These are phyloP conservation scores for Eucalyptus guilfoylei DNA, from an alignment of 345 rosid genomes.

Conservation along the genomic window DNA sequence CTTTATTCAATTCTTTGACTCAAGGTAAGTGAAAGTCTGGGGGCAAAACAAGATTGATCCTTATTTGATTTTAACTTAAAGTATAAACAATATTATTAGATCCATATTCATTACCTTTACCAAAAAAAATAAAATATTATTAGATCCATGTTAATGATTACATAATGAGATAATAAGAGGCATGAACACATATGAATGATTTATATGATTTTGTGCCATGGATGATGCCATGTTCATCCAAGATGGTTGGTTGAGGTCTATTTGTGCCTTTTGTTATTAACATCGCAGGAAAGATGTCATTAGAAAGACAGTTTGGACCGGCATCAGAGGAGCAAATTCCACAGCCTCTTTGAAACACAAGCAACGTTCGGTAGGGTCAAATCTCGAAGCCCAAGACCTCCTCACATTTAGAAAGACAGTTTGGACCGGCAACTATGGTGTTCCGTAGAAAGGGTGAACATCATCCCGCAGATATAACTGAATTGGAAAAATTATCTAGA, in stretches of 20 bases:
- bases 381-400: background rate
- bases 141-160: background rate
- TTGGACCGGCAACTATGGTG: background rate
- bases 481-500: fast-evolving
- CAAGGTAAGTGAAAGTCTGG: background rate
- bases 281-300: background rate
- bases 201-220: background rate
- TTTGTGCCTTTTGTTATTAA: background rate
- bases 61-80: background rate
- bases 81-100: background rate
- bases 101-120: too few relatives aligned
- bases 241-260: background rate
- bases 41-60: background rate
- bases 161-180: background rate
- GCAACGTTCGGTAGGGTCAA: background rate
- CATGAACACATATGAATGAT: background rate
- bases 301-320: too few relatives aligned
- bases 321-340: background rate
- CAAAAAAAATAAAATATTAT: too few relatives aligned
- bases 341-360: background rate
- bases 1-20: background rate
- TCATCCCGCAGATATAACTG: background rate
- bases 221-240: background rate
- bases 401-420: background rate
- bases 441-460: background rate